Evolutionary conservation across 202 grass and related monocot genomes (phyloP).

Genomic region (Carex arenaria): DNA sequence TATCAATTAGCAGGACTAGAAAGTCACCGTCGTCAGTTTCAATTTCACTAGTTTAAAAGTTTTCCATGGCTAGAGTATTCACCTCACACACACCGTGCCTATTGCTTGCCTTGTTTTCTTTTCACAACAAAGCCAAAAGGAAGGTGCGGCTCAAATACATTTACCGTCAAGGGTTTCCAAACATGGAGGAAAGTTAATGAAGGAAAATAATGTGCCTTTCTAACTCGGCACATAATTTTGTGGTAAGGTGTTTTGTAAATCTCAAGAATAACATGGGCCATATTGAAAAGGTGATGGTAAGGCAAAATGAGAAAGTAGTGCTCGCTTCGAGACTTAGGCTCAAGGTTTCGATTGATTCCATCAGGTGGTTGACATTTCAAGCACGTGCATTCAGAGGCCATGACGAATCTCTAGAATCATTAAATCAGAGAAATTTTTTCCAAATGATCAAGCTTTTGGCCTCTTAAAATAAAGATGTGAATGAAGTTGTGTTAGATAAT

Average conservation of each 20-base stretch:
- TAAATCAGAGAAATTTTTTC: too few species aligned
- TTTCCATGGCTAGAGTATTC: not conserved
- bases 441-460: too few species aligned
- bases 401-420: too few species aligned
- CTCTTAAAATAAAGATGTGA: too few species aligned
- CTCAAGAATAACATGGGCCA: not conserved
- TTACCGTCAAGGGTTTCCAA: too few species aligned
- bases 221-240: not conserved
- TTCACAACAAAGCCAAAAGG: not conserved
- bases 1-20: not conserved
- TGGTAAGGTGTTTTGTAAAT: not conserved
- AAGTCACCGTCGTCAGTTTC: not conserved
- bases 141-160: not conserved
- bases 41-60: not conserved
- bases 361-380: too few species aligned
- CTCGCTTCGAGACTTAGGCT: too few species aligned
- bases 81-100: not conserved
- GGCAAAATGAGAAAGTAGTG: not conserved
- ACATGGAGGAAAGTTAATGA: too few species aligned
- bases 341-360: too few species aligned
- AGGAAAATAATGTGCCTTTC: too few species aligned
- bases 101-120: not conserved
- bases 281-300: not conserved
- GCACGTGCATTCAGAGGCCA: too few species aligned
- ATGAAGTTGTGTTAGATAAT: too few species aligned